phyloP scores from a whole-genome alignment of 192 early-diverging fungal genomes.

The Entomortierella parvispora region DNA sequence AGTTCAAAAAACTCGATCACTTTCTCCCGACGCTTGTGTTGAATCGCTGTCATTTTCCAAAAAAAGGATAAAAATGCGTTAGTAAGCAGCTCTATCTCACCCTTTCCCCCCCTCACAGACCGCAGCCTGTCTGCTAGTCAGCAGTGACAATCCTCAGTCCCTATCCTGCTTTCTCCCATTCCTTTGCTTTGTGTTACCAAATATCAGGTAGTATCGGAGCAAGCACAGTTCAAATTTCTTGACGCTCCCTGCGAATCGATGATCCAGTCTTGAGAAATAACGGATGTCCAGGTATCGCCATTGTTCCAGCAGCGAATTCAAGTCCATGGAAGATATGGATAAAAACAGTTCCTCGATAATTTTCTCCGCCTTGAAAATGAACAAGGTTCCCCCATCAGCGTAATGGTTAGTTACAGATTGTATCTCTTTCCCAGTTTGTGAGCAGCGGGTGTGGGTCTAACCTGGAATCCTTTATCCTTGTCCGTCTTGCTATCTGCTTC shows the following conservation, averaged over 20 bases:
- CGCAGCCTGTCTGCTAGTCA: no score
- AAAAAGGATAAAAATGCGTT: background rate
- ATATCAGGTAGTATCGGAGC: slow-evolving; percentile 67
- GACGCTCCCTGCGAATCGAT: slow-evolving; percentile 62
- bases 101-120: background rate
- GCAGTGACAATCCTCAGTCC: no score
- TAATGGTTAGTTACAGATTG: no score
- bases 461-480: slow-evolving; percentile 71
- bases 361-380: slow-evolving; percentile 63
- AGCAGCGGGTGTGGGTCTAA: slow-evolving; percentile 1
- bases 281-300: slow-evolving; percentile 72
- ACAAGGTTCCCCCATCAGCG: no score
- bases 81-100: background rate
- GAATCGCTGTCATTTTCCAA: slow-evolving; percentile 52
- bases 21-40: slow-evolving; percentile 64
- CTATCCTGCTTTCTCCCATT: no score
- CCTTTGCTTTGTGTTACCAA: no score
- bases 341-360: slow-evolving; percentile 68
- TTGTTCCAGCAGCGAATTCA: slow-evolving; percentile 61
- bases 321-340: slow-evolving; percentile 60
- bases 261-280: slow-evolving; percentile 71
- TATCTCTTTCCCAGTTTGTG: background rate
- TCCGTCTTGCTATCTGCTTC: slow-evolving; percentile 64
- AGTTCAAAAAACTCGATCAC: slow-evolving; percentile 70
- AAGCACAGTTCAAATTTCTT: slow-evolving; percentile 70